Percentiles rank a stretch among this genome's conserved stretches.
These are phyloP conservation scores for Pseudogymnoascus sp. DNA, from an alignment of 2,329 filamentous ascomycete genomes.

Conservation along the genomic window DNA sequence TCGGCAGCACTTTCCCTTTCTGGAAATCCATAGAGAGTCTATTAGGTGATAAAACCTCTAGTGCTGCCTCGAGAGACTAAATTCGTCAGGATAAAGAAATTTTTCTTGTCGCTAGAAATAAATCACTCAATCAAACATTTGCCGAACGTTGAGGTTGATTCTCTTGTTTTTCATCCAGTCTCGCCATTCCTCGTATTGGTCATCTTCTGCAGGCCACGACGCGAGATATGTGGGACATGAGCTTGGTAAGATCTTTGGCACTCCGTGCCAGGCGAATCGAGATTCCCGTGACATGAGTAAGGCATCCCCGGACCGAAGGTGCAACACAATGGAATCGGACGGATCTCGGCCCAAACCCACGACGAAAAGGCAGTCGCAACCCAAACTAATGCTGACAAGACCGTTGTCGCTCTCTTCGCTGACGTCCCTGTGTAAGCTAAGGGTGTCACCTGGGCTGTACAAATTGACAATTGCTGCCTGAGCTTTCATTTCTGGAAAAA, in stretches of 20 bases:
- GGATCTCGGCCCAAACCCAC: constrained; percentile 47
- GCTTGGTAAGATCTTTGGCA: constrained; percentile 71
- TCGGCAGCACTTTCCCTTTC: background rate
- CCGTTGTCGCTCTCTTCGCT: constrained; percentile 74
- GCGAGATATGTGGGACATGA: constrained; percentile 70
- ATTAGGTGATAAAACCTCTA: background rate
- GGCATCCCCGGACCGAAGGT: constrained; percentile 75
- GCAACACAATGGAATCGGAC: constrained; percentile 41
- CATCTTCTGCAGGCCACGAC: constrained; percentile 56
- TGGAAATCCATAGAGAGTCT: background rate
- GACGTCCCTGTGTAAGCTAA: constrained; percentile 89
- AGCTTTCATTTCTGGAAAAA: constrained; percentile 70
- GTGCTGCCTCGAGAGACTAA: background rate
- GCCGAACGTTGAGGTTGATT: constrained; percentile 85
- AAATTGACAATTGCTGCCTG: constrained; percentile 93
- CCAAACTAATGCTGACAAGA: constrained; percentile 76
- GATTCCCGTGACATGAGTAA: constrained; percentile 79
- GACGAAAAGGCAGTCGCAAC: constrained; percentile 84
- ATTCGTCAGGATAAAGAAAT: background rate
- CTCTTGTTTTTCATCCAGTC: constrained; percentile 85
- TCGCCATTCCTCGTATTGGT: constrained; percentile 52
- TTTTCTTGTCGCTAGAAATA: background rate
- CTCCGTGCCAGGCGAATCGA: constrained; percentile 89
- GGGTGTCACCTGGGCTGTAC: constrained; percentile 81
- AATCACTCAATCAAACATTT: constrained; percentile 55